Conservation (phyloP, 2,329 filamentous ascomycete species). For the Fusarium pseudocircinatum region DNA sequence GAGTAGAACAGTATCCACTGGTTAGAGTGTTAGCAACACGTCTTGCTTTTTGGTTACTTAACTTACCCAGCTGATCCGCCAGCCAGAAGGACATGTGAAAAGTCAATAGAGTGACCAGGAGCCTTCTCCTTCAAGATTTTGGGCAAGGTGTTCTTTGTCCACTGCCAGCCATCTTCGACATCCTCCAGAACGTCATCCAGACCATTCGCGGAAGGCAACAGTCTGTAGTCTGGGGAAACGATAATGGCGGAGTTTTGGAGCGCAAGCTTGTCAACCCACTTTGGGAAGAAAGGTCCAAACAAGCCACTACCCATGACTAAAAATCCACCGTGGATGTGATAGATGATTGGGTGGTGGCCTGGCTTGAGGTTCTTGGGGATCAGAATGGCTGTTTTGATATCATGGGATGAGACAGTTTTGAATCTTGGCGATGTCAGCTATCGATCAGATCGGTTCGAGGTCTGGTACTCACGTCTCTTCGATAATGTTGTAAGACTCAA, state of each 20-base stretch:
- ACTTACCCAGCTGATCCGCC: constrained; percentile 37
- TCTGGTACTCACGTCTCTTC: constrained; percentile 24
- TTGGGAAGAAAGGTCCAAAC: constrained; percentile 39
- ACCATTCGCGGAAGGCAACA: constrained; percentile 39
- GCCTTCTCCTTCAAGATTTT: background rate
- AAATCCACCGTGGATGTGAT: constrained; percentile 43
- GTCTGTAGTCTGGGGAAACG: constrained; percentile 40
- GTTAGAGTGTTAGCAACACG: background rate
- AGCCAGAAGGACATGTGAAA: constrained; percentile 23
- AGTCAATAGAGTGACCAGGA: constrained; percentile 11
- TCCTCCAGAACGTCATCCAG: constrained; percentile 41
- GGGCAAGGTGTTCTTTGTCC: constrained; percentile 22
- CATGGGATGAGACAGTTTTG: constrained; percentile 29
- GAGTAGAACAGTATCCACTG: constrained; percentile 37
- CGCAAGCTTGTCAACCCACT: constrained; percentile 36
- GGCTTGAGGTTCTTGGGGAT: constrained; percentile 40
- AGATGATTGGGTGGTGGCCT: constrained; percentile 34
- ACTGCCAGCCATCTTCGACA: constrained; percentile 43
- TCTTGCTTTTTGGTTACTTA: background rate
- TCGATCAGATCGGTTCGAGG: fast-evolving
- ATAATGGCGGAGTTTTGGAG: constrained; percentile 39
- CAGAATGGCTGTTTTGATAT: constrained; percentile 37
- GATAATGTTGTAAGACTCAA: constrained; percentile 28
- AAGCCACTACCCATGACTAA: constrained; percentile 35
- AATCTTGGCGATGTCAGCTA: constrained; percentile 12